Evolutionary conservation across 768 basidiomycete genomes (phyloP), one percentile per base, ranked within the genome.

Genomic region (Pleurotus tuoliensis): DNA sequence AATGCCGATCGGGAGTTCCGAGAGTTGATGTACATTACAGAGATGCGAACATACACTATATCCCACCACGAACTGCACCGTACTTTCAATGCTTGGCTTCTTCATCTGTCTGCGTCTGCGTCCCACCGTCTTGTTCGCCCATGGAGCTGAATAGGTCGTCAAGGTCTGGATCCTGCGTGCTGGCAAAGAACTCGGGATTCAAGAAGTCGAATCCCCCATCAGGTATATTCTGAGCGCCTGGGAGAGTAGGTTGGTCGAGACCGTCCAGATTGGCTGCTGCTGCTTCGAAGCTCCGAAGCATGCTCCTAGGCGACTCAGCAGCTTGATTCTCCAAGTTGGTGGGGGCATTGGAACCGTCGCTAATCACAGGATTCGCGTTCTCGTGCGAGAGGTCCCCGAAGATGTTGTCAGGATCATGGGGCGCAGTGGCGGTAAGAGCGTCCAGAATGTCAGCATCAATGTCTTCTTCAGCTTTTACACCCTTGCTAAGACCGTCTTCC

Each of bases 141-240:
- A 86, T 81, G 60, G 82, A 22, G 18, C 18, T 53, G 51, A 53
- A 41, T n/a, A 53, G 15, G 59, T 83, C 75, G 58, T 69, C 74
- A 68, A 83, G 74, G 37, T 74, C 80, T 4, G 71, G n/a, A 43
- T 70, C 67, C 45, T 68, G 54, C 27, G 68, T 59, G 53, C 71
- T 64, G 1, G 66, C 68, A 60, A 79, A 79, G 58, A 83, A 80
- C 39, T 70, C 6, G 30, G 8, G 61, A 53, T 71, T 69, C 50
- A 84, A 68, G 57, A 85, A 65, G 64, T 84, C 83, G 57, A 86
- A 86, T 5, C 66, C 61, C 47, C 68, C 62, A 22, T 63, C 62
- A 16, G 62, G 30, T 50, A 61, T 59, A 56, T 59, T 58, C 15
- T 52, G 64, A 16, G 62, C 46, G n/a, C 57, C 57, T 22, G 58